Conservation (phyloP, 2,329 filamentous ascomycete genomes). For the Penicillium sp. region DNA sequence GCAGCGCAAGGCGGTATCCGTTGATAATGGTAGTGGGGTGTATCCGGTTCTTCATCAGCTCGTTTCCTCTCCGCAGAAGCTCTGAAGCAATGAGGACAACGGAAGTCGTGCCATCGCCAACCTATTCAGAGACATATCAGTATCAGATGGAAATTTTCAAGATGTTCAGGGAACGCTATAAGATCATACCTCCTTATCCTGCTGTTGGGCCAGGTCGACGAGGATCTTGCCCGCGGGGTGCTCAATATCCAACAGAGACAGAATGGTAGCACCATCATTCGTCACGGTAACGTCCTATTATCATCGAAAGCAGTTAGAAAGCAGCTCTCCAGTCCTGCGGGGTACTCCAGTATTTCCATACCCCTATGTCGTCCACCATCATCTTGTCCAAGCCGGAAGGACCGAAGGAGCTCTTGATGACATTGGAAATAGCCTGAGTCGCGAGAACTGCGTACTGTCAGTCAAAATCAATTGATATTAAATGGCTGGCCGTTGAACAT, state of each 20-base stretch:
- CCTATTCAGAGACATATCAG: constrained; percentile 49
- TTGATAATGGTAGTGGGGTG: constrained; percentile 99
- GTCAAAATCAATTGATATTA: constrained; percentile 15
- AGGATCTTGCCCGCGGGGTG: constrained; percentile 98
- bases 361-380: constrained; percentile 99
- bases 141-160: constrained; percentile 17
- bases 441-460: constrained; percentile 72
- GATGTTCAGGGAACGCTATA: constrained; percentile 2
- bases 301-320: constrained; percentile 29
- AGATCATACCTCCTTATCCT: constrained; percentile 81
- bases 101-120: constrained; percentile 96
- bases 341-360: constrained; percentile 54
- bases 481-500: constrained; percentile 44
- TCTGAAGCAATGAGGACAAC: constrained; percentile 97
- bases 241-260: constrained; percentile 93
- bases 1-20: constrained; percentile 90
- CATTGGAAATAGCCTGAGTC: constrained; percentile 96
- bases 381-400: constrained; percentile 98
- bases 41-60: constrained; percentile 99
- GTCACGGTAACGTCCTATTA: constrained; percentile 92
- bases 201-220: constrained; percentile 95
- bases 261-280: constrained; percentile 97
- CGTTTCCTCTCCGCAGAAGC: constrained; percentile 89
- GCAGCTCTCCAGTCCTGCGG: constrained; percentile 27
- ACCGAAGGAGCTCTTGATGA: constrained; percentile 98